Base-by-base conservation (phyloP, 176 grass and related monocot genomes). In the Triticum urartu region DNA sequence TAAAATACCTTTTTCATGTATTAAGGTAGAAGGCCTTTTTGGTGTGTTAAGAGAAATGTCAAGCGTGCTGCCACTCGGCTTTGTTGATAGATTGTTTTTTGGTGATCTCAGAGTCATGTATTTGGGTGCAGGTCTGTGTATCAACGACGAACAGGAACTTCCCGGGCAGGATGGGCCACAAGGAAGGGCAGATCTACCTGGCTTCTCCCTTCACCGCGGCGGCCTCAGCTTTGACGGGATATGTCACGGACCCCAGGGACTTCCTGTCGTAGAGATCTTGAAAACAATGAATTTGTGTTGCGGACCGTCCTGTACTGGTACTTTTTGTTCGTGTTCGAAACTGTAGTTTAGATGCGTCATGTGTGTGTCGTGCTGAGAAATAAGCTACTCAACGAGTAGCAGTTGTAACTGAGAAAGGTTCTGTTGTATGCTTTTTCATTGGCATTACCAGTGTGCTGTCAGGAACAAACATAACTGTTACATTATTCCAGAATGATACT, bases 101-200 rank as follows among this genome's bases (percentile, higher is more conserved):
- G 48, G 18, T 73, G 58, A 90, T 62, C 21, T 45, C 25, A 68
- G 56, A 60, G 14, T 76, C 11, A 54, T 69, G 40, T 66, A n/a
- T 78, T 35, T 79, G 83, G 20, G 9, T 78, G 73, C 88, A 98
- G 97, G 88, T 98, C 11, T 98, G 94, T 54, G 97, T 98, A 64
- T 94, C 93, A 22, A 98, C 97, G 21, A 98, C 97, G 43, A 98
- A 98, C 76, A 91, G 93, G 67, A 98, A 98, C 63, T 98, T 98
- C 85, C 97, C 94, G 0, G 97, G 97, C 77, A 94, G 94, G 82
- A 98, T 98, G 97, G 97, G 94, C 9, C 92, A 98, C 68, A 94
- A 98, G 85, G 97, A 98, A 80, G 97, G 97, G 22, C 94, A 95
- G 88, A 94, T 98, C 67, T 98, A 98, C 88, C 87, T 98, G 5